Evolutionary conservation across 139 green algal genomes (phyloP), one percentile per base, ranked within the genome.

Genomic region (Picochlorum costavermella): DNA sequence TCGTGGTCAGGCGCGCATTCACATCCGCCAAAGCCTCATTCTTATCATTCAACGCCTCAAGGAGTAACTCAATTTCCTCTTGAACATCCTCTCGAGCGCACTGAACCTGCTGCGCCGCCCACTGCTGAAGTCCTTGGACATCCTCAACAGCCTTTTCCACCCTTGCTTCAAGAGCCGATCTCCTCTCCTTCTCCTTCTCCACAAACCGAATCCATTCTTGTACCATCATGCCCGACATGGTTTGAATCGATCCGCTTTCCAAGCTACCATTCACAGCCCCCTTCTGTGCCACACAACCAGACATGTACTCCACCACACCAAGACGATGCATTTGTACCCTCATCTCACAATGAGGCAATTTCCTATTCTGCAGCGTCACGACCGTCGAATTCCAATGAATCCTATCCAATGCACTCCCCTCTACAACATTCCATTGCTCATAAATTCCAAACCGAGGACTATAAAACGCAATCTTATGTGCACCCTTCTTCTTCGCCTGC

Each of bases 361-460:
- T 71, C 26, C 83, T 68, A 57, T 74, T 84, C 25, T 66, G 68
- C 14, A 89, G 57, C 4, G 57, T 61, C 44, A 86, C 30, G 1
- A 26, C 58, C 50, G 68, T 57, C 29, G 26, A 20, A 28, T 69
- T 44, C 81, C 81, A 89, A 9, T 74, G 40, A 16, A 51, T 31
- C 20, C 17, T 37, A 8, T 64, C 61, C 2, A 65, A 43, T 4
- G 63, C 29, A 43, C 60, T 56, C 4, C 45, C 44, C 3, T 61
- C 46, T 14, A 57, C 49, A 58, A 86, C 63, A 57, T 89, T 75
- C 81, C 81, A 89, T 69, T 89, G 84, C 81, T 89, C 85, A 79
- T 81, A 90, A 1, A 75, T 76, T 5, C 85, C 84, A 33, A 85
- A 72, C 58, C 90, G 84, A 17, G 53, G 25, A 68, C 74, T 85